A percentile compares a stretch with the other conserved stretches of the same genome.
phyloP scores from a whole-genome alignment of 2,329 filamentous ascomycete species.

The Trichoderma atrobrunneum region DNA sequence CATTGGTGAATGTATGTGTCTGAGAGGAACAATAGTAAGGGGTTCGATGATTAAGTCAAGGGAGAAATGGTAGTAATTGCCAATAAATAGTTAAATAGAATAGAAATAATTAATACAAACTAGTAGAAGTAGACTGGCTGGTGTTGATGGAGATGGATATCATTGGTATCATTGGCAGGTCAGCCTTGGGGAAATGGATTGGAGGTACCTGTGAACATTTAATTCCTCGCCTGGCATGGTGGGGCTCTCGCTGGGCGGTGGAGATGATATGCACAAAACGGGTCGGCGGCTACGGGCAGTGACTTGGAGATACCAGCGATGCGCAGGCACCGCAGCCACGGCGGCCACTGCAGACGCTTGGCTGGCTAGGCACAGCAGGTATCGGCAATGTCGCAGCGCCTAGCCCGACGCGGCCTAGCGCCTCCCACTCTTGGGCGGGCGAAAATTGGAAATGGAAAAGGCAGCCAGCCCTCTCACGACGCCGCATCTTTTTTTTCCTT shows the following conservation, averaged over 20 bases:
- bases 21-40: background rate
- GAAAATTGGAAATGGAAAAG: slow-evolving; percentile 40
- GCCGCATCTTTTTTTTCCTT: slow-evolving; percentile 38
- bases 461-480: slow-evolving; percentile 41
- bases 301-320: background rate
- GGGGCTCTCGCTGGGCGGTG: background rate
- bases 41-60: too few relatives aligned
- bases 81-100: background rate
- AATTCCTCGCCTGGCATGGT: slow-evolving; percentile 9
- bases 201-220: background rate
- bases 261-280: slow-evolving; percentile 18
- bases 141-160: background rate
- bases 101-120: background rate
- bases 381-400: slow-evolving; percentile 4
- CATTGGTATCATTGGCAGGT: background rate
- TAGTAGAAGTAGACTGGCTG: background rate
- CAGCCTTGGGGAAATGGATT: background rate
- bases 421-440: slow-evolving; percentile 40
- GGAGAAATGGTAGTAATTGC: background rate
- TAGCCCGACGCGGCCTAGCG: slow-evolving; percentile 35
- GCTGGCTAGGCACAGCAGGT: background rate
- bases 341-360: background rate
- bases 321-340: background rate
- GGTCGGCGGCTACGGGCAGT: slow-evolving; percentile 13
- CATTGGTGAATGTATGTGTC: background rate